Evolutionary conservation across 306 rosid species (phyloP), one percentile per base, ranked within the genome.

Genomic region (Vachellia pachyceras): DNA sequence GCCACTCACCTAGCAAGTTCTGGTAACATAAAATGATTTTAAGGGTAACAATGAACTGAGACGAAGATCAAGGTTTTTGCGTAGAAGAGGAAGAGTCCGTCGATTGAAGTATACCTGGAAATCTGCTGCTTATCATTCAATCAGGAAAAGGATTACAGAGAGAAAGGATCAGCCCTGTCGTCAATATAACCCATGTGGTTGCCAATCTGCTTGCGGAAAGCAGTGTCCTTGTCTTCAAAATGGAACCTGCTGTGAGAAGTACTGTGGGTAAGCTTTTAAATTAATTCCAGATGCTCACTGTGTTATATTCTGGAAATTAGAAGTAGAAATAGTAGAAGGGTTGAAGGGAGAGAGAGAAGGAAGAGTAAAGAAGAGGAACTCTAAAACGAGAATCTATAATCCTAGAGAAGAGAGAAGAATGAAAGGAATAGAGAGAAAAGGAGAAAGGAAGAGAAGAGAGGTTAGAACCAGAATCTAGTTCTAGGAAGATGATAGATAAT

Each of bases 81-180:
- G 99, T 20, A 87, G 99, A 88, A 90, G 92, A 83, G 99, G 99
- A 75, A 93, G 94, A 84, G 99, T 96, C 73, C 99, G 99, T 70
- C 98, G 99, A 65, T 86, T 96, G 82, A 80, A 82, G 39, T 87
- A 85, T 85, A 85, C 97, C 65, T 85, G 88, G 84, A 94, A 94
- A 78, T 89, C 98, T 75, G 90, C 97, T 37, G 91, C 97, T 42
- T 85, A 81, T 84, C 92, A 93, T 37, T 88, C 94, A 73, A 75
- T 77, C 6, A 87, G 92, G 97, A 92, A 88, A 80, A 84, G 88
- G 79, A 90, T 86, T 80, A 91, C 90, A 73, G 85, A 87, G 73
- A 90, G 89, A 10, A 85, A 90, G 82, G 83, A 86, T 70, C 81
- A 83, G 72, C 78, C 79, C 17, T 64, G 86, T 66, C 93, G 87